A percentile compares a stretch with the other conserved stretches of the same genome.
phyloP scores from a whole-genome alignment of 371 early-diverging fungal species.

The Mucor lusitanicus region DNA sequence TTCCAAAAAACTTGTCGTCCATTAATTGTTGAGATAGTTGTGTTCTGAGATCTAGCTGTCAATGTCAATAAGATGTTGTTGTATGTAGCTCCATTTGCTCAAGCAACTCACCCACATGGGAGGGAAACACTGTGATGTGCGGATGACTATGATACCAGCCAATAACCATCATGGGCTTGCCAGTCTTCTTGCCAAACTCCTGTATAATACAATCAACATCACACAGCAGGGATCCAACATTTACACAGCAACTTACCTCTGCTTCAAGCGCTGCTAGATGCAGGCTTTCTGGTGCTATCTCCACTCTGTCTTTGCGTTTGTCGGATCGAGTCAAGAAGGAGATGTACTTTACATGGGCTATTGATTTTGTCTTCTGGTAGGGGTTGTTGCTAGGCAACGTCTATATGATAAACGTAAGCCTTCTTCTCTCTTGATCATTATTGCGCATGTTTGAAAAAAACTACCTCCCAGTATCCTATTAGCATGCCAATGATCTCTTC shows the following conservation, averaged over 20 bases:
- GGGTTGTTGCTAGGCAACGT: conserved; percentile 29
- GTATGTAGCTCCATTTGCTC: background rate
- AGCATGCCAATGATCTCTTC: conserved; percentile 78
- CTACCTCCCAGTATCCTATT: conserved; percentile 68
- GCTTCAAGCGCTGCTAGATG: conserved; percentile 70
- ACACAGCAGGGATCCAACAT: background rate
- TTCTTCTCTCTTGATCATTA: background rate
- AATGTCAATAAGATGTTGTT: background rate
- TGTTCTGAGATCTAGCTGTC: conserved; percentile 59
- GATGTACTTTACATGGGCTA: conserved; percentile 58
- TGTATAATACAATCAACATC: conserved; percentile 8
- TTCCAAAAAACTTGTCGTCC: conserved; percentile 68
- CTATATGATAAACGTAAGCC: conserved; percentile 13
- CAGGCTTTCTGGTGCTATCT: conserved; percentile 64
- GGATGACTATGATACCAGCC: conserved; percentile 80
- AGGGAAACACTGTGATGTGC: conserved; percentile 77
- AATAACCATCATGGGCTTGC: conserved; percentile 57
- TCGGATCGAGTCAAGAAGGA: conserved; percentile 70
- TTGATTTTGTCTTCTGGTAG: conserved; percentile 23
- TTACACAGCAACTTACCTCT: conserved; percentile 37
- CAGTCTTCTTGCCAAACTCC: conserved; percentile 47
- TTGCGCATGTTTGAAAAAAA: background rate
- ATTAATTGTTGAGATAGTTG: conserved; percentile 70
- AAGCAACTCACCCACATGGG: conserved; percentile 58
- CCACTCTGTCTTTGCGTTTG: conserved; percentile 77